phyloP scores from a whole-genome alignment of 768 basidiomycete species.

The Mycena epipterygia region DNA sequence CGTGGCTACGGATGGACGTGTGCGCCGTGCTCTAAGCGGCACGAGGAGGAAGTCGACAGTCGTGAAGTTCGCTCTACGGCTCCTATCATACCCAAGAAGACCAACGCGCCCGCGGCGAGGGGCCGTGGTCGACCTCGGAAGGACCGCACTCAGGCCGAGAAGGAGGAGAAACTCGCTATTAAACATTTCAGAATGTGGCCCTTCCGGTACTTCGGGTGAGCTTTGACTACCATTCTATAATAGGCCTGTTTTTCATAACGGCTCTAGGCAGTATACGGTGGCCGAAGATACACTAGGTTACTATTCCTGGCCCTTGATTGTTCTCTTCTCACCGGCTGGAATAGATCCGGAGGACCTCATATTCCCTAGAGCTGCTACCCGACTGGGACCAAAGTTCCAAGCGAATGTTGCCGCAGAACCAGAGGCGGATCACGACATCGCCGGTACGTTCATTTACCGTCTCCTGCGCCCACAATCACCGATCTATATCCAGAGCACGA shows the following conservation, averaged over 20 bases:
- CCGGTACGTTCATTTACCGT: slow-evolving; percentile 46
- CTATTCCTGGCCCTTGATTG: slow-evolving; percentile 40
- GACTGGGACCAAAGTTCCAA: slow-evolving; percentile 92
- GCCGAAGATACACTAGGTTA: slow-evolving; percentile 92
- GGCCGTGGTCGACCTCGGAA: slow-evolving; percentile 85
- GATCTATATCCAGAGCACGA: slow-evolving; percentile 62
- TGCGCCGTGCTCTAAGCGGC: slow-evolving; percentile 88
- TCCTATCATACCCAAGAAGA: slow-evolving; percentile 65
- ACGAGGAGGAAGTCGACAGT: slow-evolving; percentile 89
- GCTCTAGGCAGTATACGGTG: slow-evolving; percentile 83
- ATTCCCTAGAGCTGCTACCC: slow-evolving; percentile 92
- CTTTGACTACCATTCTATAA: slow-evolving; percentile 27
- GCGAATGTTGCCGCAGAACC: slow-evolving; percentile 66
- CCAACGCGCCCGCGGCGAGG: slow-evolving; percentile 79
- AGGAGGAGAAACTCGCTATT: slow-evolving; percentile 81
- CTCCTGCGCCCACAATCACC: slow-evolving; percentile 18
- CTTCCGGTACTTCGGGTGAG: slow-evolving; percentile 97
- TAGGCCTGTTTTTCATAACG: slow-evolving; percentile 20
- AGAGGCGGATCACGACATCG: slow-evolving; percentile 51
- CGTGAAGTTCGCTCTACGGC: slow-evolving; percentile 71
- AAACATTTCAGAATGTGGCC: slow-evolving; percentile 94
- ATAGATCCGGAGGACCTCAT: slow-evolving; percentile 97
- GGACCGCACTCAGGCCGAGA: slow-evolving; percentile 78
- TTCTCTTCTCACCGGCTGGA: slow-evolving; percentile 42
- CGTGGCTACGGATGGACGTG: slow-evolving; percentile 99